These are phyloP conservation scores for Enteropsectra breve DNA, from an alignment of 371 early-diverging fungal genomes.

Conservation along the genomic window DNA sequence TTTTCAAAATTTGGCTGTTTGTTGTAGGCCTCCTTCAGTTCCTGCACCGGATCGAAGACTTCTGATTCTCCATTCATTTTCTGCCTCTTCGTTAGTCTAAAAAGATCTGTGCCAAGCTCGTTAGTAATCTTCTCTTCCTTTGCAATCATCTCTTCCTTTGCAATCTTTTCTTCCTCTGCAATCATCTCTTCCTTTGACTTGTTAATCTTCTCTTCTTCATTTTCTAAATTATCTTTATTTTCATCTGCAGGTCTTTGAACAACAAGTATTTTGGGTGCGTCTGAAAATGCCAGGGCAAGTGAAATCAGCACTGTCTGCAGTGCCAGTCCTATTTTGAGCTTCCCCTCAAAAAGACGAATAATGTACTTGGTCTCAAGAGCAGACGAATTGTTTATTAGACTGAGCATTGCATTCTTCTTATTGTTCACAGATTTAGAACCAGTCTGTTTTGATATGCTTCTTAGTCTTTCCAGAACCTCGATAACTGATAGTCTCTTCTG, in stretches of 20 bases:
- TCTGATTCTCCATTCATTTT: background rate
- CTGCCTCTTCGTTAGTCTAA: constrained; percentile 3
- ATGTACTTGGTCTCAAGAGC: constrained; percentile 58
- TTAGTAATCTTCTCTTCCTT: background rate
- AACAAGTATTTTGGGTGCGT: too few relatives aligned
- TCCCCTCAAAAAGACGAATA: constrained; percentile 57
- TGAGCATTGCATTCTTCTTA: constrained; percentile 50
- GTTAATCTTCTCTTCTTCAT: constrained; percentile 25
- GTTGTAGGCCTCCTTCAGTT: constrained; percentile 58
- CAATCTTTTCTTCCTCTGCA: background rate
- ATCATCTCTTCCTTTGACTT: background rate
- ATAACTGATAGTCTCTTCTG: constrained; percentile 36
- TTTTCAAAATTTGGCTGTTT: constrained; percentile 50
- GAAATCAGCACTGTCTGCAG: constrained; percentile 57
- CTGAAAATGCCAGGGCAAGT: constrained; percentile 20
- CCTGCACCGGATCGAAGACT: background rate
- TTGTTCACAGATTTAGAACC: constrained; percentile 47
- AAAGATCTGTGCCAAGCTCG: too few relatives aligned
- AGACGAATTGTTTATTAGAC: constrained; percentile 36
- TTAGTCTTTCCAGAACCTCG: constrained; percentile 46
- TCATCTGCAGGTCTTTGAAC: background rate
- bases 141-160: background rate
- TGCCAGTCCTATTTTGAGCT: constrained; percentile 59
- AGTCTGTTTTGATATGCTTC: constrained; percentile 29
- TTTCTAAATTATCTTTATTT: constrained; percentile 11